These are phyloP conservation scores for Harringtonia aguacate DNA, from an alignment of 2,329 filamentous ascomycete species.

Conservation along the genomic window DNA sequence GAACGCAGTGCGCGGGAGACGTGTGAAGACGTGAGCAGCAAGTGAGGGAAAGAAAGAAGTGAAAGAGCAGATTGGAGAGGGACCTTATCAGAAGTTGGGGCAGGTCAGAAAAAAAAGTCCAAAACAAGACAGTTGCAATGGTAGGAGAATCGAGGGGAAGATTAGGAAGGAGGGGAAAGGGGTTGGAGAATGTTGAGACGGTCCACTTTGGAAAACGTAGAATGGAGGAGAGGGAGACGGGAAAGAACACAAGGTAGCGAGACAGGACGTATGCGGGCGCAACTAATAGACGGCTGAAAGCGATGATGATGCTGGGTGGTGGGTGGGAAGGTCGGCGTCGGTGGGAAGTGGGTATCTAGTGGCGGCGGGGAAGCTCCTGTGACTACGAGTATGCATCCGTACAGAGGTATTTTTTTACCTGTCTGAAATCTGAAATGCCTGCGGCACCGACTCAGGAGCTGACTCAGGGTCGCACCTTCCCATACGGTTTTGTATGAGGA, in stretches of 20 bases:
- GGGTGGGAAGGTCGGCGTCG: not conserved
- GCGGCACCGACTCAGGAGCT: no score
- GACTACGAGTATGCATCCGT: no score
- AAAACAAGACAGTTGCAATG: not conserved
- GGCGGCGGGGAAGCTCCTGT: constrained; percentile 2
- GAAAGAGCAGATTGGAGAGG: not conserved
- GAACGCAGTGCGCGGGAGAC: not conserved
- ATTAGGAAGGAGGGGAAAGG: not conserved
- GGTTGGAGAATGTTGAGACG: not conserved
- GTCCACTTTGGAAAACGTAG: not conserved
- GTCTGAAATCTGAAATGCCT: no score
- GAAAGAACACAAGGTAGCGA: not conserved
- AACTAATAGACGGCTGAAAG: constrained; percentile 5
- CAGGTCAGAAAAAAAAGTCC: not conserved
- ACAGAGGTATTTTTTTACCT: not conserved
- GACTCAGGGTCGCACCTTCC: not conserved
- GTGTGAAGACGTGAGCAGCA: not conserved
- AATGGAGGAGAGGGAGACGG: not conserved
- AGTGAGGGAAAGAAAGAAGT: not conserved
- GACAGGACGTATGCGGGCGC: not conserved
- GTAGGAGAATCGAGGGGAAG: not conserved
- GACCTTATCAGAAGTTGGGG: not conserved
- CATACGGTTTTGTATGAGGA: no score
- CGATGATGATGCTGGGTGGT: constrained; percentile 12
- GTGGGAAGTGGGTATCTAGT: constrained; percentile 2